phyloP scores from a whole-genome alignment of 2,329 filamentous ascomycete species.

The Ramichloridium luteum region DNA sequence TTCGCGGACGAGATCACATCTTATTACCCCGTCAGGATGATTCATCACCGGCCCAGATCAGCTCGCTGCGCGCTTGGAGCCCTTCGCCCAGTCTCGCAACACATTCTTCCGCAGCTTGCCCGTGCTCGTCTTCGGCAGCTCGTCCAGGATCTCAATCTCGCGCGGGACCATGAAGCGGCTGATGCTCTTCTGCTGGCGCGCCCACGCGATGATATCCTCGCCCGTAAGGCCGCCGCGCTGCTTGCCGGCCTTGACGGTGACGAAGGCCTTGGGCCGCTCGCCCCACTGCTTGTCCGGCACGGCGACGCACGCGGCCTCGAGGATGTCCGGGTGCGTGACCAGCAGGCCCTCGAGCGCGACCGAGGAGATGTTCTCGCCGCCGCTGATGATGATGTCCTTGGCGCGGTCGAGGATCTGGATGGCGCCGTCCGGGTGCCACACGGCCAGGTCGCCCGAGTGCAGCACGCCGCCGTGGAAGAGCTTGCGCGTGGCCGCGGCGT shows the following conservation, averaged over 20 bases:
- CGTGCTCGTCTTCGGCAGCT: conserved; percentile 92
- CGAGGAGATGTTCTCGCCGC: conserved; percentile 93
- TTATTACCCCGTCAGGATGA: too few species aligned
- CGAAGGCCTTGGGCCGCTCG: conserved; percentile 85
- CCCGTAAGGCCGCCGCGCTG: conserved; percentile 38
- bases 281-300: conserved; percentile 87
- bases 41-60: too few species aligned
- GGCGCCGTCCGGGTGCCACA: conserved; percentile 83
- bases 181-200: conserved; percentile 65
- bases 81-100: conserved; percentile 71
- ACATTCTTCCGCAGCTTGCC: conserved; percentile 96
- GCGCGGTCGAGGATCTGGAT: conserved; percentile 86
- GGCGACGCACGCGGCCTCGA: conserved; percentile 85
- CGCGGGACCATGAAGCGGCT: conserved; percentile 78
- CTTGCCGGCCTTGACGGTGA: conserved; percentile 63
- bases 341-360: conserved; percentile 86
- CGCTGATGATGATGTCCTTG: conserved; percentile 97
- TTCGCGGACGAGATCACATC: too few species aligned
- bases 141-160: conserved; percentile 65
- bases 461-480: conserved; percentile 76
- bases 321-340: conserved; percentile 71
- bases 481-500: conserved; percentile 71
- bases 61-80: conserved; percentile 16
- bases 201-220: conserved; percentile 72
- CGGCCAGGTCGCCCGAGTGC: conserved; percentile 84